A percentile compares a stretch with the other conserved stretches of the same genome.
phyloP scores from a whole-genome alignment of 2,329 filamentous ascomycete genomes.

The Penicillium sp. region DNA sequence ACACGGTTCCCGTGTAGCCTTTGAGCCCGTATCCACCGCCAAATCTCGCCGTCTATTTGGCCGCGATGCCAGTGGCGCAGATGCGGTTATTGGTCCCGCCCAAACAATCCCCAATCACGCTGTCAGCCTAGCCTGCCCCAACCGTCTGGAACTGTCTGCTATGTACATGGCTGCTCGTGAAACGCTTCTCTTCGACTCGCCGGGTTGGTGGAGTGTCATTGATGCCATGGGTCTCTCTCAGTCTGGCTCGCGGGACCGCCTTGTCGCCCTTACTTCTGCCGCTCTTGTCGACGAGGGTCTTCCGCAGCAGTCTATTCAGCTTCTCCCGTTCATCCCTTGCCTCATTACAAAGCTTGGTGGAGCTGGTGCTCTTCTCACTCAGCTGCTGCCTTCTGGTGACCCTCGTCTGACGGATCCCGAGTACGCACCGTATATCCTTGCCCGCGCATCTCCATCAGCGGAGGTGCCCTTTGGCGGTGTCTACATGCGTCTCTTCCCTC shows the following conservation, averaged over 20 bases:
- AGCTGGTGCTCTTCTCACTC: constrained; percentile 71
- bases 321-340: constrained; percentile 83
- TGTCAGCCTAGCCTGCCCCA: constrained; percentile 78
- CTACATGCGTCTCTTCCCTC: constrained; percentile 75
- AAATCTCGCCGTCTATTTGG: constrained; percentile 71
- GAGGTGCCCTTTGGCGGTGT: constrained; percentile 69
- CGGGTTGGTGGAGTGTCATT: constrained; percentile 75
- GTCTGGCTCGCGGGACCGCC: constrained; percentile 66
- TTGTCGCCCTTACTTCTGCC: constrained; percentile 64
- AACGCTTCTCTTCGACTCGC: constrained; percentile 64
- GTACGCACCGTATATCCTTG: constrained; percentile 68
- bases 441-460: constrained; percentile 53
- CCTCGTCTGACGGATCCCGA: constrained; percentile 61
- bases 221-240: constrained; percentile 71
- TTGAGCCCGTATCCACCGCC: constrained; percentile 82
- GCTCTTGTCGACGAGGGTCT: constrained; percentile 74
- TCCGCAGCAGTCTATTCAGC: constrained; percentile 76
- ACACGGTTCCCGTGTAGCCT: constrained; percentile 62
- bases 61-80: constrained; percentile 16
- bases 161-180: constrained; percentile 71
- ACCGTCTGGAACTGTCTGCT: constrained; percentile 72
- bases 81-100: constrained; percentile 31
- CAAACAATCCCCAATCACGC: constrained; percentile 58
- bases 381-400: constrained; percentile 66
- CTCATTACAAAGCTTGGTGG: constrained; percentile 80